A percentile compares a stretch with the other conserved stretches of the same genome.
These are phyloP conservation scores for Leccinum truebloodii DNA, from an alignment of 768 basidiomycete genomes.

Conservation along the genomic window DNA sequence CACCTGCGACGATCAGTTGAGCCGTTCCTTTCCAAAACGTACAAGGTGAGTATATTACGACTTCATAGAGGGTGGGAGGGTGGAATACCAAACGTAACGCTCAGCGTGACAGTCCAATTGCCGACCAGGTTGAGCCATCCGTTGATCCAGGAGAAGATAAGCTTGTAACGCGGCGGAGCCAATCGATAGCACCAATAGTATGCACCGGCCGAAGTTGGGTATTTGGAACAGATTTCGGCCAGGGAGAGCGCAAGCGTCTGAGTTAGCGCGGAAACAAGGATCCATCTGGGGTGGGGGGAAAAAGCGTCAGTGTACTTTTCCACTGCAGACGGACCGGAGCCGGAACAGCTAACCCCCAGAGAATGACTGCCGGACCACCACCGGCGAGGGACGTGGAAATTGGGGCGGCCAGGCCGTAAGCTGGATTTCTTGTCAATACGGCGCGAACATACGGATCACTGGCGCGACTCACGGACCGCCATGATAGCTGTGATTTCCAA, in stretches of 20 bases:
- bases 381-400: slow-evolving; percentile 55
- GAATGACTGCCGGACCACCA: slow-evolving; percentile 56
- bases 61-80: neutral
- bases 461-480: slow-evolving; percentile 56
- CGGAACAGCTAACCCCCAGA: slow-evolving; percentile 50
- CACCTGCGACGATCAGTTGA: slow-evolving; percentile 60
- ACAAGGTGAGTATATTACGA: neutral
- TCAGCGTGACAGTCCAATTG: slow-evolving; percentile 67
- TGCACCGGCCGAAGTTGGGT: slow-evolving; percentile 61
- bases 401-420: slow-evolving; percentile 57
- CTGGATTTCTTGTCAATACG: slow-evolving; percentile 31
- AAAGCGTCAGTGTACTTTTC: neutral
- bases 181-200: slow-evolving; percentile 70
- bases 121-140: slow-evolving; percentile 72
- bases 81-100: slow-evolving; percentile 55
- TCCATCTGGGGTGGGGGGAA: slow-evolving; percentile 39
- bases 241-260: slow-evolving; percentile 53
- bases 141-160: slow-evolving; percentile 62
- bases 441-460: neutral
- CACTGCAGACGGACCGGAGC: neutral
- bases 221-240: slow-evolving; percentile 60
- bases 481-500: slow-evolving; percentile 46
- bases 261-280: slow-evolving; percentile 50
- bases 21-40: slow-evolving; percentile 46
- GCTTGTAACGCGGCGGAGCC: slow-evolving; percentile 49